Evolutionary conservation across 1,284 basidiomycete species (phyloP).

Genomic region (Irpex sp.): DNA sequence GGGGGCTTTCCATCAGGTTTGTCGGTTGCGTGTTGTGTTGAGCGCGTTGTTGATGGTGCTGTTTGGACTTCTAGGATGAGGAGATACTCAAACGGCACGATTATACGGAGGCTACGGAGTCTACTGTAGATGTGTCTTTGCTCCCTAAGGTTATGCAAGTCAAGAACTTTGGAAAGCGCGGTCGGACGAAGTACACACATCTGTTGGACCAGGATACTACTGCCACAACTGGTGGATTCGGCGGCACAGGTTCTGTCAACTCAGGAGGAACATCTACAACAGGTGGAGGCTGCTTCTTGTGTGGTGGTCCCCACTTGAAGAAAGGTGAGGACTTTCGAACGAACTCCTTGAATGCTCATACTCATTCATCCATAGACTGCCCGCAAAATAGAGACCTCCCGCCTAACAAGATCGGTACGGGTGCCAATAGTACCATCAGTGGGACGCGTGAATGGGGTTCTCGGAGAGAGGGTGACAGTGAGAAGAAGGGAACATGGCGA

Average conservation of each 20-base stretch:
- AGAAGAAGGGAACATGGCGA: constrained; percentile 36
- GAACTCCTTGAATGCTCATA: background rate
- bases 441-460: constrained; percentile 34
- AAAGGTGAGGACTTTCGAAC: constrained; percentile 50
- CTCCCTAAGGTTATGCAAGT: constrained; percentile 97
- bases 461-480: constrained; percentile 16
- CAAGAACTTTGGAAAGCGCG: constrained; percentile 90
- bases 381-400: constrained; percentile 59
- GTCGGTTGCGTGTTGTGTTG: constrained; percentile 16
- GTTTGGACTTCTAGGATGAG: constrained; percentile 55
- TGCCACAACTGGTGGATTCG: constrained; percentile 55
- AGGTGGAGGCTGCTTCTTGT: constrained; percentile 74
- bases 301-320: constrained; percentile 86
- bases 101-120: constrained; percentile 85
- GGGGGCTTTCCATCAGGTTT: constrained; percentile 93
- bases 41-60: background rate
- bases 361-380: constrained; percentile 47
- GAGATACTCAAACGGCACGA: constrained; percentile 85
- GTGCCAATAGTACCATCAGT: constrained; percentile 40
- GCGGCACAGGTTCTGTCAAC: constrained; percentile 52
- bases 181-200: constrained; percentile 94
- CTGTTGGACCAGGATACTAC: constrained; percentile 93
- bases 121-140: constrained; percentile 77
- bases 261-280: constrained; percentile 50
- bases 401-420: constrained; percentile 36